phyloP scores from a whole-genome alignment of 83 land plant species.

The Thuja plicata region DNA sequence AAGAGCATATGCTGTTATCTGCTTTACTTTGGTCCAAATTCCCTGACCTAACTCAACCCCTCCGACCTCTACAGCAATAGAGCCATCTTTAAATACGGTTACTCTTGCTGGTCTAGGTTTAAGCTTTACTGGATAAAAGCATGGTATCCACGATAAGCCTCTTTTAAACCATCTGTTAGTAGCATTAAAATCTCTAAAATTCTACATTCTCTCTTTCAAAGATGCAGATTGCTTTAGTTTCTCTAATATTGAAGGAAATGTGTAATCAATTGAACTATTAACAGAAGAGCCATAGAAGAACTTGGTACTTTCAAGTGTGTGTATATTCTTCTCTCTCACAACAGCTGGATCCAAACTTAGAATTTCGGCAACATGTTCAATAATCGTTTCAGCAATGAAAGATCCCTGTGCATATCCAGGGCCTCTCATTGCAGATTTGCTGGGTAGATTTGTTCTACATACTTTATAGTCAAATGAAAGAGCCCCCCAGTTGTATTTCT shows the following conservation, averaged over 20 bases:
- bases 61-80: conserved; percentile 87
- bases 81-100: conserved; percentile 75
- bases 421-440: conserved; percentile 85
- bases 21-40: conserved; percentile 75
- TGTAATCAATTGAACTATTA: conserved; percentile 40
- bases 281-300: conserved; percentile 43
- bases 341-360: conserved; percentile 54
- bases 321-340: conserved; percentile 62
- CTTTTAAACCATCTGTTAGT: conserved; percentile 67
- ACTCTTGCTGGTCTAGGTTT: conserved; percentile 71
- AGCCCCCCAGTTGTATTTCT: conserved; percentile 89
- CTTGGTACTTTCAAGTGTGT: conserved; percentile 49
- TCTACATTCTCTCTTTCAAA: conserved; percentile 28
- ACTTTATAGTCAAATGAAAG: conserved; percentile 64
- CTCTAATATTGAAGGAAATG: conserved; percentile 66
- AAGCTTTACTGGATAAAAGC: conserved; percentile 37
- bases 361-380: conserved; percentile 77
- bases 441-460: conserved; percentile 75
- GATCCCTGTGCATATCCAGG: conserved; percentile 88
- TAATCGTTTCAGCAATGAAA: conserved; percentile 79
- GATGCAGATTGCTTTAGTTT: conserved; percentile 44
- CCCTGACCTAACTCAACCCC: conserved; percentile 94
- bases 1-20: too few relatives aligned
- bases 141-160: conserved; percentile 74
- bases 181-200: conserved; percentile 47